Percentiles rank a stretch among this genome's conserved stretches.
These are phyloP conservation scores for Sarocladium kiliense DNA, from an alignment of 2,329 filamentous ascomycete genomes.

Conservation along the genomic window DNA sequence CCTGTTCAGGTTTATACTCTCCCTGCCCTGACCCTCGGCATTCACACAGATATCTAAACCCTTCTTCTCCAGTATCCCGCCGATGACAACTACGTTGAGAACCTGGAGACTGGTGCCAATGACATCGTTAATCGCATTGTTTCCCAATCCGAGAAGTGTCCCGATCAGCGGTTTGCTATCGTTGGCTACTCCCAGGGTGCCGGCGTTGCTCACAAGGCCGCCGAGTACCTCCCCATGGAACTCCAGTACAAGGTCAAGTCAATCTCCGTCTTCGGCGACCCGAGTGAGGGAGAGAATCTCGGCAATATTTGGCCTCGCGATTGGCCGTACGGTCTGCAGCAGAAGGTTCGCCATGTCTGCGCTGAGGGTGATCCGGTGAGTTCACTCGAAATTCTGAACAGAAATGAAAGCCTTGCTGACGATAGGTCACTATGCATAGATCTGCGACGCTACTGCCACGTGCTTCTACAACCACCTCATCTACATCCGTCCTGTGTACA, in stretches of 20 bases:
- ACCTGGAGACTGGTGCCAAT: slow-evolving; percentile 3
- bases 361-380: slow-evolving; percentile 11
- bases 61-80: slow-evolving; percentile 13
- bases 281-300: neutral
- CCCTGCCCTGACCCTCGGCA: neutral
- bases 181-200: slow-evolving; percentile 16
- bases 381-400: no score
- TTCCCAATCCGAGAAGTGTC: slow-evolving; percentile 10
- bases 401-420: neutral
- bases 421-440: neutral
- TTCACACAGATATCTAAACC: no score
- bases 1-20: slow-evolving; percentile 12
- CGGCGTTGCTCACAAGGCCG: slow-evolving; percentile 11
- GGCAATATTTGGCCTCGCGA: neutral
- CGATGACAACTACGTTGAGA: neutral
- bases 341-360: slow-evolving; percentile 11
- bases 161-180: slow-evolving; percentile 12
- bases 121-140: slow-evolving; percentile 12
- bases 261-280: slow-evolving; percentile 13
- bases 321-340: slow-evolving; percentile 10
- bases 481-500: slow-evolving; percentile 10
- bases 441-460: slow-evolving; percentile 7
- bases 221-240: neutral
- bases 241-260: slow-evolving; percentile 11
- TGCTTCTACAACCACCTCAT: slow-evolving; percentile 11